Base-by-base conservation (phyloP, 306 rosid genomes). In the Acmispon strigosus region DNA sequence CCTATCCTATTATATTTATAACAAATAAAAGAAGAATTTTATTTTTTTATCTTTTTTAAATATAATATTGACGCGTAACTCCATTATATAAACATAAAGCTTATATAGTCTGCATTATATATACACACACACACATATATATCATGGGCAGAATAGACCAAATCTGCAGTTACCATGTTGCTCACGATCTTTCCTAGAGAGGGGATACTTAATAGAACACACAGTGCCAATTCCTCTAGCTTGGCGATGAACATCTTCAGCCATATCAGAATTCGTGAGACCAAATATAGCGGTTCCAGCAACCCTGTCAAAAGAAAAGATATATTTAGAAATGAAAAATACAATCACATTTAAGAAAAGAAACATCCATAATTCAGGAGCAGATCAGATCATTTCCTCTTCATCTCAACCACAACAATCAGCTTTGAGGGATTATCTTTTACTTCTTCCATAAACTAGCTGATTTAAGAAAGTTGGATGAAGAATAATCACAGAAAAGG, bases 231-330 rank as follows among this genome's bases (percentile, higher is more conserved):
- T 66, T 76, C 87, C 86, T 78, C 76, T 83, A 62, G 92, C 97
- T 79, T 43, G 77, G 69, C 76, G 6, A 58, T 91, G 96, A 82
- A 89, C 89, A 63, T 75, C 86, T 79, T 86, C 96, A 6, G 96
- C 96, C 86, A 94, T 87, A 51, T 76, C 84, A 29, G 88, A 85
- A 82, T 84, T 78, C 37, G 80, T 45, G 55, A 90, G 97, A 76
- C 97, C 97, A 59, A 91, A 80, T 73, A 91, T 77, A 61, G 91
- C 90, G 56, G 96, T 91, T 80, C 96, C 89, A 41, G 97, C 97
- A 86, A 91, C 90, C 90, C 97, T 94, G 81, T 77, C 83, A 17
- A 80, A 52, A 42, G 9, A 77, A 63, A 36, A 17, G 11, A 70
- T 6, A 80, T 6, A 39, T 39, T 54, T 22, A 69, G 47, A 50